Percentiles rank a stretch among this genome's conserved stretches.
Evolutionary conservation across 192 early-diverging fungal species (phyloP).

Genomic region (Coemansia sp.): DNA sequence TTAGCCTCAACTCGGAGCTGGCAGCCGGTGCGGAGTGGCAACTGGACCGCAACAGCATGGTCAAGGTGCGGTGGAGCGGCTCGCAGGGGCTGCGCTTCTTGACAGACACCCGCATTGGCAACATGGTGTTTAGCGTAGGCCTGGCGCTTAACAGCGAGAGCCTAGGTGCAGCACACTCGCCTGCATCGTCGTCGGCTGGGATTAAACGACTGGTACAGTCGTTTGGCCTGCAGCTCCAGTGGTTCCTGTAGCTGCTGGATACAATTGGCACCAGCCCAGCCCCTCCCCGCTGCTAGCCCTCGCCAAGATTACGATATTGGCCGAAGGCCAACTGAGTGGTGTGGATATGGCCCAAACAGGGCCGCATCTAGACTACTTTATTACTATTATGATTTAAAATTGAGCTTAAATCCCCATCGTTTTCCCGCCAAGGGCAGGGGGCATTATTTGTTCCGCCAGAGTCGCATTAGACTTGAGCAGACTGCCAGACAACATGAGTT

Average conservation of each 20-base stretch:
- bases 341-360: too few species aligned
- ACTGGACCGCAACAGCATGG: conserved; percentile 52
- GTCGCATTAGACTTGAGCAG: too few species aligned
- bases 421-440: too few species aligned
- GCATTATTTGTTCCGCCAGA: too few species aligned
- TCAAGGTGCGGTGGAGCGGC: conserved; percentile 57
- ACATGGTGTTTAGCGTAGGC: conserved; percentile 48
- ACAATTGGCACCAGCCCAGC: neutral
- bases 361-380: too few species aligned
- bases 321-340: too few species aligned
- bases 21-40: conserved; percentile 84
- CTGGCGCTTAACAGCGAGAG: conserved; percentile 15
- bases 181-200: conserved; percentile 9
- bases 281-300: too few species aligned
- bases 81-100: conserved; percentile 40
- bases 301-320: too few species aligned
- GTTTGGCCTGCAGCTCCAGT: conserved; percentile 48
- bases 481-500: too few species aligned
- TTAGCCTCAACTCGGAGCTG: conserved; percentile 88
- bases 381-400: too few species aligned
- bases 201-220: conserved; percentile 32
- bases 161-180: neutral
- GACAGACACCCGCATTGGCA: conserved; percentile 35
- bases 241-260: conserved; percentile 24
- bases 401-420: too few species aligned